These are phyloP conservation scores for Crotalaria pallida DNA, from an alignment of 306 rosid species.

Conservation along the genomic window DNA sequence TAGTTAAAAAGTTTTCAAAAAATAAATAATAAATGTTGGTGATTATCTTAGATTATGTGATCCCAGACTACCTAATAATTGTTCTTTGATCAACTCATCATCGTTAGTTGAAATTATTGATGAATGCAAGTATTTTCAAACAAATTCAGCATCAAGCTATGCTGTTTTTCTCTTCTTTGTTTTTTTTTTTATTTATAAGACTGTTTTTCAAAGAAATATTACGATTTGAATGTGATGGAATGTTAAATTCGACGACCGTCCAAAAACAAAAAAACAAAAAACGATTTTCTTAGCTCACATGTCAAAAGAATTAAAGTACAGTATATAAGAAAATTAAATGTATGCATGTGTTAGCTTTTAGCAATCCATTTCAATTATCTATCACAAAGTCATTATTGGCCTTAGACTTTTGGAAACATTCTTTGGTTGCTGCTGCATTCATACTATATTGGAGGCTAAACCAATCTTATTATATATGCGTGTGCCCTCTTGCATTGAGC, in stretches of 20 bases:
- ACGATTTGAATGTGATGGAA: not conserved
- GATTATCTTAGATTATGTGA: no score
- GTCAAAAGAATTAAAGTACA: not conserved
- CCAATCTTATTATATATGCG: not conserved
- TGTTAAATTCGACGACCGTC: not conserved
- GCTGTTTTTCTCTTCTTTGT: not conserved
- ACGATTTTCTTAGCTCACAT: not conserved
- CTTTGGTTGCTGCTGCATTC: constrained; percentile 18
- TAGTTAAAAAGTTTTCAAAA: no score
- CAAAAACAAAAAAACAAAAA: no score
- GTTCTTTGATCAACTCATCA: no score
- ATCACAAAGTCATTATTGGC: constrained; percentile 11
- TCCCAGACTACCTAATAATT: no score
- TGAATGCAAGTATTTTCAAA: constrained; percentile 2
- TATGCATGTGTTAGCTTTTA: not conserved
- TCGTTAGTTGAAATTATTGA: no score
- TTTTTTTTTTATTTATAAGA: not conserved
- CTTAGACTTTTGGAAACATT: constrained; percentile 27
- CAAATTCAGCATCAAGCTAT: not conserved
- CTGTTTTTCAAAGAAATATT: not conserved
- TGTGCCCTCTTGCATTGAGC: not conserved
- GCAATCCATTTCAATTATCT: not conserved
- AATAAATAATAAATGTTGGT: no score
- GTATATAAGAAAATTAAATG: constrained; percentile 6
- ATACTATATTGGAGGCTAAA: constrained; percentile 6